These are phyloP conservation scores for Leptodontidium sp. DNA, from an alignment of 2,329 filamentous ascomycete species.

Conservation along the genomic window DNA sequence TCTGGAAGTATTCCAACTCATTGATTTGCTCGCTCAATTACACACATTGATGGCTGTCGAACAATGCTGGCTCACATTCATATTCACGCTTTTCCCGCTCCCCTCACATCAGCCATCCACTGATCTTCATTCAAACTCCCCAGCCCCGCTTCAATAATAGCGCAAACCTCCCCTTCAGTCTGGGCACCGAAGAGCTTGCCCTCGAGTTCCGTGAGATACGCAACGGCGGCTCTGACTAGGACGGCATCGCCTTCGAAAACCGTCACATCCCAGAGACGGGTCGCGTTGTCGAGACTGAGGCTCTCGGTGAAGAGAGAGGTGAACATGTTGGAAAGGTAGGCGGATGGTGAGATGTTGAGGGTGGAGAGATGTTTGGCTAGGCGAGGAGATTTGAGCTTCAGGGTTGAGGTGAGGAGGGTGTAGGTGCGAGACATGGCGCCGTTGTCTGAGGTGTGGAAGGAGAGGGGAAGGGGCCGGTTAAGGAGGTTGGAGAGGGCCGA, in stretches of 20 bases:
- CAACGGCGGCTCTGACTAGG: constrained; percentile 75
- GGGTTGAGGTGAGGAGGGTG: constrained; percentile 71
- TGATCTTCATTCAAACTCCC: constrained; percentile 38
- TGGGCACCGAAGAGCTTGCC: constrained; percentile 54
- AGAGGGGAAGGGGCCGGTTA: constrained; percentile 77
- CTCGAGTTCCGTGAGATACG: constrained; percentile 64
- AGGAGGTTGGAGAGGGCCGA: constrained; percentile 78
- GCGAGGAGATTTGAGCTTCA: constrained; percentile 68
- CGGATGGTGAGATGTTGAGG: constrained; percentile 55
- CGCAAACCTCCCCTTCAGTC: constrained; percentile 35
- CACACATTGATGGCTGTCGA: not conserved
- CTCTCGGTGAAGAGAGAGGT: constrained; percentile 69
- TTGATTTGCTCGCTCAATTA: not conserved
- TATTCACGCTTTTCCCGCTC: constrained; percentile 37
- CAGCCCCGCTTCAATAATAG: constrained; percentile 32
- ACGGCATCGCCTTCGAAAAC: constrained; percentile 82
- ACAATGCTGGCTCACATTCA: no score
- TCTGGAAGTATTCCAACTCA: not conserved
- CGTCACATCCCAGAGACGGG: constrained; percentile 82
- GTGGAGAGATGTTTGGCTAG: constrained; percentile 71
- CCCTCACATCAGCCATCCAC: constrained; percentile 41
- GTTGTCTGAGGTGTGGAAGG: constrained; percentile 75
- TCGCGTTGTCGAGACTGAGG: constrained; percentile 73
- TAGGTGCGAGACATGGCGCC: constrained; percentile 75
- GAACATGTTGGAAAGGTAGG: constrained; percentile 68